Conservation (phyloP, 2,329 filamentous ascomycete species). For the Xylaria sp. region DNA sequence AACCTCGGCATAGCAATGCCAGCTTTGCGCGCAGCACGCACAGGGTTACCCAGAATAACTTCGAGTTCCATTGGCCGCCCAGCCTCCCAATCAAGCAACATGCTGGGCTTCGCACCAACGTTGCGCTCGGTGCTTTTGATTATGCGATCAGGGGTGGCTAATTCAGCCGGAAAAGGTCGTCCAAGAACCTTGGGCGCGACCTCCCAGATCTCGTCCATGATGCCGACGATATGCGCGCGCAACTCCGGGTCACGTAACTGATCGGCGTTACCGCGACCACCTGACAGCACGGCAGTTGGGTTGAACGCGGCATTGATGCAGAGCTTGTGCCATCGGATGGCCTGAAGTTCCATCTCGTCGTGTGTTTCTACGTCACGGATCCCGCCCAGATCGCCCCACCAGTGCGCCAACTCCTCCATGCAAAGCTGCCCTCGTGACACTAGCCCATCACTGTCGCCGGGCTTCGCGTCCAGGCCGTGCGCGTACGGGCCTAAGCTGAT, state of each 20-base stretch:
- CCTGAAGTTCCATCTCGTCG: constrained; percentile 61
- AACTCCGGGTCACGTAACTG: constrained; percentile 62
- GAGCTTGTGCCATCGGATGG: constrained; percentile 70
- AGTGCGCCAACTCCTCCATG: constrained; percentile 47
- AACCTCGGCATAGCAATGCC: constrained; percentile 62
- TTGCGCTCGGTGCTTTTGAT: constrained; percentile 59
- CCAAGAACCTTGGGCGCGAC: constrained; percentile 60
- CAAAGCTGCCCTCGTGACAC: constrained; percentile 35
- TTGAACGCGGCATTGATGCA: constrained; percentile 74
- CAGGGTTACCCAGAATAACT: constrained; percentile 66
- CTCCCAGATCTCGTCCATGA: constrained; percentile 65
- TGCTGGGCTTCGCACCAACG: constrained; percentile 58
- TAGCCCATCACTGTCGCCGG: constrained; percentile 25
- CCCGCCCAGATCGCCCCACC: constrained; percentile 51
- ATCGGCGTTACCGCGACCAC: constrained; percentile 58
- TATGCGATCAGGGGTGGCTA: constrained; percentile 59
- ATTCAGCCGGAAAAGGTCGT: constrained; percentile 50
- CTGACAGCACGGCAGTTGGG: constrained; percentile 62
- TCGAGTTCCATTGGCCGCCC: constrained; percentile 64
- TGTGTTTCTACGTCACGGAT: constrained; percentile 62
- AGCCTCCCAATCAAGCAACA: constrained; percentile 66
- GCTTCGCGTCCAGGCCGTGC: constrained; percentile 39
- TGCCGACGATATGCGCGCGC: constrained; percentile 53
- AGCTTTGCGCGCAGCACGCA: constrained; percentile 56
- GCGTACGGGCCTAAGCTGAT: constrained; percentile 65